phyloP scores from a whole-genome alignment of 495 filamentous ascomycete genomes.

The Daldinia concentrica region DNA sequence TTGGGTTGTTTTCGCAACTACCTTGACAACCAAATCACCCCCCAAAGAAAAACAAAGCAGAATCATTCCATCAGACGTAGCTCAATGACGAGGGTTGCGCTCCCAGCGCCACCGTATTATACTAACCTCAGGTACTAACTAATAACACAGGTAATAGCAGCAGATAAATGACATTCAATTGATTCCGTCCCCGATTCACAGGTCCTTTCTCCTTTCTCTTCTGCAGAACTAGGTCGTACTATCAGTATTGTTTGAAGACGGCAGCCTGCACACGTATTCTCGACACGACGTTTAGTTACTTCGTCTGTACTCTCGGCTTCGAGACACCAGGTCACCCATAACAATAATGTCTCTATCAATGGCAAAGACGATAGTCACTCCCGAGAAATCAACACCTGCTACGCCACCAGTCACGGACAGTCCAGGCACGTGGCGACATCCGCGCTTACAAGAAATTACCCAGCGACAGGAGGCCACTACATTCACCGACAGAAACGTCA shows the following conservation, averaged over 20 bases:
- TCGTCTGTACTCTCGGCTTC: neutral
- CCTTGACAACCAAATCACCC: constrained; percentile 18
- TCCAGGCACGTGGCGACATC: constrained; percentile 89
- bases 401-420: constrained; percentile 51
- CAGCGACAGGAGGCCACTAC: constrained; percentile 74
- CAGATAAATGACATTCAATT: constrained; percentile 20
- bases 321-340: neutral
- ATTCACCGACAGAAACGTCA: constrained; percentile 76
- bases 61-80: constrained; percentile 21
- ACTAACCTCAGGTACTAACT: constrained; percentile 37
- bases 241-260: neutral
- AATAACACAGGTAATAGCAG: constrained; percentile 18
- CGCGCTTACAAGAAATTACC: constrained; percentile 79
- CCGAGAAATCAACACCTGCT: constrained; percentile 50
- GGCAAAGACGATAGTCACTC: constrained; percentile 49
- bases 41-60: constrained; percentile 40
- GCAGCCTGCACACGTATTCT: constrained; percentile 12
- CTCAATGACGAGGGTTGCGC: constrained; percentile 34
- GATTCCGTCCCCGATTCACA: neutral
- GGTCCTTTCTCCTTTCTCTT: neutral
- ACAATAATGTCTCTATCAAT: constrained; percentile 35
- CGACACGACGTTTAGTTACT: constrained; percentile 9
- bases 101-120: constrained; percentile 30
- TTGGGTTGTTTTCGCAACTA: constrained; percentile 22
- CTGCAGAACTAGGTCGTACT: neutral